Conservation (phyloP, 768 basidiomycete genomes). For the Coprinellus micaceus region DNA sequence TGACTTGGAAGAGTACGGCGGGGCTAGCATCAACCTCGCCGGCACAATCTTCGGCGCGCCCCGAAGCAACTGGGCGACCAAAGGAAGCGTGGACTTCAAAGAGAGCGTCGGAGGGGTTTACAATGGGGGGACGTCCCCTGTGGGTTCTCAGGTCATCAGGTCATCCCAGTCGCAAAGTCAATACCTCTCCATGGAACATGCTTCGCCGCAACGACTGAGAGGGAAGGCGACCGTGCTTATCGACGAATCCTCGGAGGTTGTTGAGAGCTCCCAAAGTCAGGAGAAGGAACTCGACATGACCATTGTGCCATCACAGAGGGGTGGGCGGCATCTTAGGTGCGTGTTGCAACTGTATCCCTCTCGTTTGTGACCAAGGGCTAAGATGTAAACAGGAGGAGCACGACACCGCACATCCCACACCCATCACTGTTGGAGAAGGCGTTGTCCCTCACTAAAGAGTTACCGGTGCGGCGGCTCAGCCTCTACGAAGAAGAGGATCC, state of each 20-base stretch:
- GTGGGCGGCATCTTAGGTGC: background rate
- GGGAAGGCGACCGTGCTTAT: background rate
- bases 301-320: background rate
- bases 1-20: background rate
- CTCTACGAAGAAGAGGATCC: background rate
- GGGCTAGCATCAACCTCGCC: too few relatives aligned
- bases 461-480: slow-evolving; percentile 1
- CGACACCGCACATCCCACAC: background rate
- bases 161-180: background rate
- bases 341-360: background rate
- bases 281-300: background rate
- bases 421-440: background rate
- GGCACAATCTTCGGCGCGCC: background rate
- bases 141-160: background rate
- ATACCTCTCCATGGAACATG: background rate
- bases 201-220: background rate
- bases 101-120: background rate
- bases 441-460: slow-evolving; percentile 3
- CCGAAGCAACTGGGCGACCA: background rate
- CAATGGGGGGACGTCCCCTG: background rate
- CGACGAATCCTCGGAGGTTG: background rate
- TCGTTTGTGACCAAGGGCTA: background rate
- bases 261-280: slow-evolving; percentile 1
- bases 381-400: background rate
- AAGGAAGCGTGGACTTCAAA: background rate